A percentile compares a stretch with the other conserved stretches of the same genome.
These are phyloP conservation scores for Rhizopus delemar DNA, from an alignment of 371 early-diverging fungal species.

Conservation along the genomic window DNA sequence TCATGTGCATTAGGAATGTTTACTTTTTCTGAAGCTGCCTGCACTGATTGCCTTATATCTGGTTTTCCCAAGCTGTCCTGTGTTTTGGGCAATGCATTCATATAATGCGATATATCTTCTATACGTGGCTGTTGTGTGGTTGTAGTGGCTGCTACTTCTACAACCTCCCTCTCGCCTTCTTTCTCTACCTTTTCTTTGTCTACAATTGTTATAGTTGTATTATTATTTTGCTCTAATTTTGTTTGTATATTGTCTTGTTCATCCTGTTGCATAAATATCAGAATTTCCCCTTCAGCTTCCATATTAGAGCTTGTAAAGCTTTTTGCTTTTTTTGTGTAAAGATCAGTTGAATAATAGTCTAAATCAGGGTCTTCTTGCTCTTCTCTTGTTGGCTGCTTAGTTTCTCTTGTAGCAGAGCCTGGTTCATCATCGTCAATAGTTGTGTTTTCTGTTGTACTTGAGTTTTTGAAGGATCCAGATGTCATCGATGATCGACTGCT, in stretches of 20 bases:
- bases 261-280: slow-evolving; percentile 21
- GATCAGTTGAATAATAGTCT: slow-evolving; percentile 22
- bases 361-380: slow-evolving; percentile 6
- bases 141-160: not conserved
- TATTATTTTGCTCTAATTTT: not conserved
- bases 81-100: slow-evolving; percentile 23
- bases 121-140: slow-evolving; percentile 15
- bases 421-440: slow-evolving; percentile 11
- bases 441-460: slow-evolving; percentile 24
- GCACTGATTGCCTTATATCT: not conserved
- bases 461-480: slow-evolving; percentile 19
- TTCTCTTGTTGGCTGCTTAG: not conserved
- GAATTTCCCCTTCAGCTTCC: slow-evolving; percentile 22
- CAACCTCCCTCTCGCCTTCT: not conserved
- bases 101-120: slow-evolving; percentile 30
- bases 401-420: slow-evolving; percentile 1
- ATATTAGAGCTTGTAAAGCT: not conserved
- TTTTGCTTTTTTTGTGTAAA: slow-evolving; percentile 1
- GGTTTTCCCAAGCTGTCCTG: slow-evolving; percentile 7
- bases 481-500: slow-evolving; percentile 2
- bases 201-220: slow-evolving; percentile 3
- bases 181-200: not conserved
- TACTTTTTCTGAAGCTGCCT: slow-evolving; percentile 1
- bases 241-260: slow-evolving; percentile 1
- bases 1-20: slow-evolving; percentile 30